phyloP scores from a whole-genome alignment of 768 basidiomycete genomes.

The Agrocybe praecox region DNA sequence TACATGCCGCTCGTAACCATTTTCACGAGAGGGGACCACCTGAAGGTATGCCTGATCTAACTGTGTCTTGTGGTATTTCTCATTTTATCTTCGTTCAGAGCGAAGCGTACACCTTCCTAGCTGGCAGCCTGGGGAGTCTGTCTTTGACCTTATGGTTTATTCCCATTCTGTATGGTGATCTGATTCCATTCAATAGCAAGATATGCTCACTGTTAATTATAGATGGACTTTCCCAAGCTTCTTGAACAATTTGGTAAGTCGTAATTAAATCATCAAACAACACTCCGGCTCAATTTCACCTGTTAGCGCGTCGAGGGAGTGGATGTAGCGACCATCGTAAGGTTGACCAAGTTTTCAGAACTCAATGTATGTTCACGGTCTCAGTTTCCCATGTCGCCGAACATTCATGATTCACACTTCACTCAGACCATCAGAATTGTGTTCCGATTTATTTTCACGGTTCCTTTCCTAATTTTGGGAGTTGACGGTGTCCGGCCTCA shows the following conservation, averaged over 20 bases:
- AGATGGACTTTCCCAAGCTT: constrained; percentile 73
- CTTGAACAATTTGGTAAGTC: constrained; percentile 57
- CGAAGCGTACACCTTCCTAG: constrained; percentile 71
- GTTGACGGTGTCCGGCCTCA: constrained; percentile 68
- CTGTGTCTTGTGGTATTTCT: constrained; percentile 1
- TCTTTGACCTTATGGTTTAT: constrained; percentile 75
- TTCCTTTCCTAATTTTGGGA: constrained; percentile 67
- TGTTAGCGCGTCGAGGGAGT: constrained; percentile 62
- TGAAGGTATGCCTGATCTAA: constrained; percentile 47
- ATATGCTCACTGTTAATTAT: constrained; percentile 13
- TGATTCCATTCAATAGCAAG: constrained; percentile 1
- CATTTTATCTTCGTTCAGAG: constrained; percentile 41
- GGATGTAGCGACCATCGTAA: constrained; percentile 65
- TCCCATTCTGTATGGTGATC: constrained; percentile 57
- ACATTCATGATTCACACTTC: background rate
- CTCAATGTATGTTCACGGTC: constrained; percentile 62
- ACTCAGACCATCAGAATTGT: constrained; percentile 65
- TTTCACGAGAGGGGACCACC: constrained; percentile 57
- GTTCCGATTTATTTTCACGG: constrained; percentile 73
- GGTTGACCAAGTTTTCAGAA: constrained; percentile 80
- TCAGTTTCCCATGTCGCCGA: background rate
- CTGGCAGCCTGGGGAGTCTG: constrained; percentile 69
- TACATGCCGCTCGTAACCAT: constrained; percentile 75
- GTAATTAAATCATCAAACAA: constrained; percentile 5
- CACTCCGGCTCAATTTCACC: background rate